Evolutionary conservation across 495 filamentous ascomycete species (phyloP).

Genomic region (Lepraria neglecta): DNA sequence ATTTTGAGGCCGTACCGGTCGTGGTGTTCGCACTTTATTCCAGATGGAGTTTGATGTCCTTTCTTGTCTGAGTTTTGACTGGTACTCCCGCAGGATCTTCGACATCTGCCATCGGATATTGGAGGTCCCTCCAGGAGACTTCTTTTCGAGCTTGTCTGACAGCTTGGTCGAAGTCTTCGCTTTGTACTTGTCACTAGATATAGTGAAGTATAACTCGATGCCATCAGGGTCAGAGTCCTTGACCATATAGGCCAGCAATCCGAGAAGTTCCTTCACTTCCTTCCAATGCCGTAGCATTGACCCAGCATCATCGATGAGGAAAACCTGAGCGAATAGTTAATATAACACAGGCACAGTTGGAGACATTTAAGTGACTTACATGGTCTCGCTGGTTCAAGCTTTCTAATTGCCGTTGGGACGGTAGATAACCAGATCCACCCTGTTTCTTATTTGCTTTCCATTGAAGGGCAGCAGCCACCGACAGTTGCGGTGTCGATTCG

Average conservation of each 20-base stretch:
- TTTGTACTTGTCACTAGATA: neutral
- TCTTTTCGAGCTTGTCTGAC: constrained; percentile 11
- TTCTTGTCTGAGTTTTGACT: constrained; percentile 1
- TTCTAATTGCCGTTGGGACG: neutral
- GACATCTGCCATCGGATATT: constrained; percentile 21
- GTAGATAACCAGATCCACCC: constrained; percentile 4
- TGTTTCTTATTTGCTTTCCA: constrained; percentile 5
- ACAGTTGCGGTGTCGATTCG: neutral
- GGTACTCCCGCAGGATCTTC: constrained; percentile 13
- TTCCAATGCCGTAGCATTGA: constrained; percentile 32
- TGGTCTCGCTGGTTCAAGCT: constrained; percentile 28
- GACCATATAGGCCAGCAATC: constrained; percentile 32
- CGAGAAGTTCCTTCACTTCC: constrained; percentile 28
- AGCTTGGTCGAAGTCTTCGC: constrained; percentile 12
- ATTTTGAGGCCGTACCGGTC: constrained; percentile 24
- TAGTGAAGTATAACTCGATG: constrained; percentile 37
- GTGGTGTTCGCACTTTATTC: too few species aligned
- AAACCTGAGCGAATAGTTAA: constrained; percentile 29
- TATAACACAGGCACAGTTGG: neutral
- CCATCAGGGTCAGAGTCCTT: constrained; percentile 31
- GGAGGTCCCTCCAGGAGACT: constrained; percentile 12
- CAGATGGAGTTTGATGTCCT: neutral
- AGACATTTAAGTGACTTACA: constrained; percentile 13
- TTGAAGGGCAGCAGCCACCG: neutral
- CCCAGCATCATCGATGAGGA: constrained; percentile 38